These are phyloP conservation scores for Grosmannia serpens DNA, from an alignment of 2,329 filamentous ascomycete genomes.

Conservation along the genomic window DNA sequence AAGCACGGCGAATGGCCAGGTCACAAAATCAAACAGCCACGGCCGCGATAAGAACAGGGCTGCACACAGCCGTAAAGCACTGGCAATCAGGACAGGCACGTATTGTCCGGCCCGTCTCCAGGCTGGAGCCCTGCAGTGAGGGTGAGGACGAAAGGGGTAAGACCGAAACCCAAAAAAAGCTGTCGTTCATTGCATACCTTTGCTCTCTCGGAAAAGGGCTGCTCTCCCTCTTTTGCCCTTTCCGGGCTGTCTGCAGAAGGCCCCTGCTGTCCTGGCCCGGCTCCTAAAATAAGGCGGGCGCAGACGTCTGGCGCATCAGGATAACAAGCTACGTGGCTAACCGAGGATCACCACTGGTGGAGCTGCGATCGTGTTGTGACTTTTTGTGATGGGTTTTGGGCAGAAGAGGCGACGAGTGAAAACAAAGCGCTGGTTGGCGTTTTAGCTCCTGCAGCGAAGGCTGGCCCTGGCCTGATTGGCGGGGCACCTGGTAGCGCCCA, in stretches of 20 bases:
- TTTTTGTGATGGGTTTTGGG: background rate
- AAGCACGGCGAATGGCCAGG: too few species aligned
- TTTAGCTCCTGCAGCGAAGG: background rate
- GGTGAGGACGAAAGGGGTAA: background rate
- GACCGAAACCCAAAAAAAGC: background rate
- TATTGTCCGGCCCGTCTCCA: background rate
- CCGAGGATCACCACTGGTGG: background rate
- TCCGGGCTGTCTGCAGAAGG: background rate
- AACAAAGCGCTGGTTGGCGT: conserved; percentile 1
- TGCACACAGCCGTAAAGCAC: too few species aligned
- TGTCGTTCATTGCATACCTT: background rate
- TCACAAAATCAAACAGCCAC: too few species aligned
- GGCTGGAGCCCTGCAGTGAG: background rate
- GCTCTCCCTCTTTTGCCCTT: background rate
- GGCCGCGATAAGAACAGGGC: too few species aligned
- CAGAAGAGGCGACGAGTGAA: conserved; percentile 7
- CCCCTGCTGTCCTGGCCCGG: background rate
- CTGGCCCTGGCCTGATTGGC: conserved; percentile 4
- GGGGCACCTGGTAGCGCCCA: background rate
- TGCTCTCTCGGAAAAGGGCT: background rate
- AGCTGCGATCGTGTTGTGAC: background rate
- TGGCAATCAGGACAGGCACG: too few species aligned
- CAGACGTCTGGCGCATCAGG: background rate
- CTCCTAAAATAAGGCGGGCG: background rate
- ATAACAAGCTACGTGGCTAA: background rate